Percentiles rank a stretch among this genome's conserved stretches.
These are phyloP conservation scores for Scedosporium minutisporum DNA, from an alignment of 2,329 filamentous ascomycete species.

Conservation along the genomic window DNA sequence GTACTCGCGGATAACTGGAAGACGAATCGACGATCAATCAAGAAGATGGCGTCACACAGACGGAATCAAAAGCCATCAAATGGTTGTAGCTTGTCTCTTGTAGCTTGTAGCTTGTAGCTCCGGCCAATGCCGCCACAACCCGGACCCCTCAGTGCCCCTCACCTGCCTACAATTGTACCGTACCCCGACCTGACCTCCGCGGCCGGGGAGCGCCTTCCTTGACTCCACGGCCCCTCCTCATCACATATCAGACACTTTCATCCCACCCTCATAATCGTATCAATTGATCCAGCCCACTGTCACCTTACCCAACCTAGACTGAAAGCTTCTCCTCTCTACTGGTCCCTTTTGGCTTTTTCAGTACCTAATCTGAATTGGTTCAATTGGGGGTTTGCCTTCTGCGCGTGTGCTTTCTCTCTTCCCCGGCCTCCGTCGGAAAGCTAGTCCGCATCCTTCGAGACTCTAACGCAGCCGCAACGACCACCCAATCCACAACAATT, in stretches of 20 bases:
- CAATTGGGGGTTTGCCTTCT: not conserved
- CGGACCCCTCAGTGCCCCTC: not conserved
- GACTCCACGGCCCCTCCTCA: constrained; percentile 5
- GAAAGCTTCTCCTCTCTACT: not conserved
- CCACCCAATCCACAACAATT: no score
- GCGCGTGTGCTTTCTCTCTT: no score
- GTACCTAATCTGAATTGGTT: not conserved
- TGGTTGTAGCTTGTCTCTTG: not conserved
- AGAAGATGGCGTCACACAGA: no score
- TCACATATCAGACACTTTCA: constrained; percentile 6
- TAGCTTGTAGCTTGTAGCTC: not conserved
- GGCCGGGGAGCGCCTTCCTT: no score
- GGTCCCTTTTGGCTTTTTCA: not conserved
- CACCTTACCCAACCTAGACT: not conserved
- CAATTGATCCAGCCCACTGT: no score
- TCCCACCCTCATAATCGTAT: no score
- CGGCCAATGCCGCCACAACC: constrained; percentile 5
- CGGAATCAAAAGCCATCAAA: no score
- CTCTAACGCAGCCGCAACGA: not conserved
- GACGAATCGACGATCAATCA: no score
- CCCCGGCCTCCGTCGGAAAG: not conserved
- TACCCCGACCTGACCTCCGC: not conserved
- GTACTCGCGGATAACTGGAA: no score
- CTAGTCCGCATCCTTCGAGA: not conserved
- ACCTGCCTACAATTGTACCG: not conserved